A percentile compares a stretch with the other conserved stretches of the same genome.
phyloP scores from a whole-genome alignment of 2,329 filamentous ascomycete genomes.

The Aureobasidium pullulans region DNA sequence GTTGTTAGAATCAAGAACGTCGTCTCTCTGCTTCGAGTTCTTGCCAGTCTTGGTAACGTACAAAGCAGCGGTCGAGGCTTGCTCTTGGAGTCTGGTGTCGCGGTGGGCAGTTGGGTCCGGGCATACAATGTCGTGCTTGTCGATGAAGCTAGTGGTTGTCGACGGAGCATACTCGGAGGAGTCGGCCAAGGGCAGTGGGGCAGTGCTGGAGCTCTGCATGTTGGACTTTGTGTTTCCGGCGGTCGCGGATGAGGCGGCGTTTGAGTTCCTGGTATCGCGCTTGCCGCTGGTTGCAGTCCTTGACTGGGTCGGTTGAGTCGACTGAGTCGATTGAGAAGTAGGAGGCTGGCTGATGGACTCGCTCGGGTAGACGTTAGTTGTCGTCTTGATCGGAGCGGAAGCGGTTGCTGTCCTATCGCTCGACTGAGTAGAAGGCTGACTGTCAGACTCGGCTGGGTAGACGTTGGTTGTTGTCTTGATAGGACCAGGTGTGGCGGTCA shows the following conservation, averaged over 20 bases:
- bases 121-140: slow-evolving; percentile 18
- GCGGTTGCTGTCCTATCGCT: too few species aligned
- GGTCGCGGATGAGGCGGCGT: too few species aligned
- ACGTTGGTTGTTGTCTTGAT: slow-evolving; percentile 1
- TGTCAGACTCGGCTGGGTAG: neutral
- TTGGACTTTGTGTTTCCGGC: neutral
- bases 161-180: neutral
- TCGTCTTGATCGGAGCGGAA: too few species aligned
- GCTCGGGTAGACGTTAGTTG: too few species aligned
- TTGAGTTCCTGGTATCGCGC: neutral
- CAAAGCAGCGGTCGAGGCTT: slow-evolving; percentile 55
- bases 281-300: neutral
- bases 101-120: slow-evolving; percentile 40
- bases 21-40: slow-evolving; percentile 21
- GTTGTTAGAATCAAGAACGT: slow-evolving; percentile 43
- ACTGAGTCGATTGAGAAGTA: too few species aligned
- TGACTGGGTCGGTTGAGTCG: too few species aligned
- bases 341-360: neutral
- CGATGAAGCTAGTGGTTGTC: neutral
- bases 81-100: slow-evolving; percentile 35
- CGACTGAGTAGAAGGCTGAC: too few species aligned
- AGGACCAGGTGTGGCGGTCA: neutral
- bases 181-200: neutral
- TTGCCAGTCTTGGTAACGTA: slow-evolving; percentile 42
- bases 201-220: neutral